These are phyloP conservation scores for Xylariaceae sp. DNA, from an alignment of 2,329 filamentous ascomycete species.

Conservation along the genomic window DNA sequence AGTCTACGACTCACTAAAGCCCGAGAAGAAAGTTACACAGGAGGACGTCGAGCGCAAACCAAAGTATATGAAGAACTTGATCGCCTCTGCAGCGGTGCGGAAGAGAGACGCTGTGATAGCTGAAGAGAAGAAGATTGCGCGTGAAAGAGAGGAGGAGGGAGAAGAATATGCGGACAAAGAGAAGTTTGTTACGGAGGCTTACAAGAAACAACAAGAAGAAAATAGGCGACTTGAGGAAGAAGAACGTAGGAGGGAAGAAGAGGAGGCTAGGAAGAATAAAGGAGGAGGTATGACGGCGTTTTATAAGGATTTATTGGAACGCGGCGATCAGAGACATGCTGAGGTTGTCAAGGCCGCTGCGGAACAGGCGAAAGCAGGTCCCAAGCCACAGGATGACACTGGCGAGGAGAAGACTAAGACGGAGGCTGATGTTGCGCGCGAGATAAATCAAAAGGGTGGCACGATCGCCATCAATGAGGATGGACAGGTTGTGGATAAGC, in stretches of 20 bases:
- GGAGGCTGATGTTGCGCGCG: constrained; percentile 63
- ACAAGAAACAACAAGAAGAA: constrained; percentile 78
- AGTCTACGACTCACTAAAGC: constrained; percentile 75
- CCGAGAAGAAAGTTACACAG: constrained; percentile 53
- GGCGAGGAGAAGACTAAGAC: constrained; percentile 47
- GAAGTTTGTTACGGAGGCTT: constrained; percentile 81
- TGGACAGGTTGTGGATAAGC: constrained; percentile 78
- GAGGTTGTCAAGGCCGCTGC: constrained; percentile 68
- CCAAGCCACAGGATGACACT: constrained; percentile 31
- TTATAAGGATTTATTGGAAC: constrained; percentile 70
- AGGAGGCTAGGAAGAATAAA: constrained; percentile 62
- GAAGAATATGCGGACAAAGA: constrained; percentile 81
- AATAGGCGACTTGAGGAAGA: constrained; percentile 68
- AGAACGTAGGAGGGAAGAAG: constrained; percentile 64
- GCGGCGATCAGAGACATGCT: constrained; percentile 67
- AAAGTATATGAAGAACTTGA: constrained; percentile 74
- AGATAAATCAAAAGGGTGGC: constrained; percentile 62
- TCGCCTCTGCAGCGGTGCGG: constrained; percentile 70
- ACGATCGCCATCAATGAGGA: constrained; percentile 74
- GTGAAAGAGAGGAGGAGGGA: constrained; percentile 75
- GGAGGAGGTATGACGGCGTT: constrained; percentile 74
- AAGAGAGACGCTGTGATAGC: constrained; percentile 77
- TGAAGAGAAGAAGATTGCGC: constrained; percentile 75
- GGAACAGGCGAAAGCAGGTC: constrained; percentile 45
- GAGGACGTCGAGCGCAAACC: constrained; percentile 60